phyloP scores from a whole-genome alignment of 2,329 filamentous ascomycete species.

The Niveomyces coronatus region DNA sequence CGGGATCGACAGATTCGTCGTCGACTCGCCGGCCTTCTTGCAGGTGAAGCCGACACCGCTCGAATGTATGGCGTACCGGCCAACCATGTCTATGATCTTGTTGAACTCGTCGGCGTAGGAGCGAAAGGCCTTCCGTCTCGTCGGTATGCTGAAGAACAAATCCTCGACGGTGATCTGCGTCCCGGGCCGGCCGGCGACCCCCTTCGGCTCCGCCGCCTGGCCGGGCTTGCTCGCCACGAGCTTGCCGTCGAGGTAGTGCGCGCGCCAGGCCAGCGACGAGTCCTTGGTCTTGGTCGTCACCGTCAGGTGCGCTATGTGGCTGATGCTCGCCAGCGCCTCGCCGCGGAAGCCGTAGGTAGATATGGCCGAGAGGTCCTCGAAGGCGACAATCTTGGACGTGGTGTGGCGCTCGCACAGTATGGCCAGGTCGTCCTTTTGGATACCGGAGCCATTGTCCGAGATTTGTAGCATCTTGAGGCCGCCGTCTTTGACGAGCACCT shows the following conservation, averaged over 20 bases:
- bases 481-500: constrained; percentile 88
- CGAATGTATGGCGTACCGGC: constrained; percentile 88
- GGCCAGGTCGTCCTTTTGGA: constrained; percentile 84
- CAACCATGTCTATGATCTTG: constrained; percentile 92
- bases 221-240: constrained; percentile 78
- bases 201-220: constrained; percentile 74
- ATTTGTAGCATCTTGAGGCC: constrained; percentile 93
- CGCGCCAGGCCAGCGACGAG: constrained; percentile 82
- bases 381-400: constrained; percentile 87
- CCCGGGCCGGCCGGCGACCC: constrained; percentile 75
- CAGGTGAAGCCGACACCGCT: constrained; percentile 87
- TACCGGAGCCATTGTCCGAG: constrained; percentile 93
- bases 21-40: constrained; percentile 88
- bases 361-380: constrained; percentile 85
- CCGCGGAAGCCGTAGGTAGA: constrained; percentile 96
- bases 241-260: constrained; percentile 75
- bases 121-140: constrained; percentile 76
- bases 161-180: constrained; percentile 97
- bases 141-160: constrained; percentile 93
- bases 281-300: constrained; percentile 90
- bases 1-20: constrained; percentile 70
- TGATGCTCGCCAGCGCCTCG: constrained; percentile 93
- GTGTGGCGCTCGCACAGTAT: constrained; percentile 95
- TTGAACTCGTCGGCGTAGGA: constrained; percentile 92
- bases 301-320: constrained; percentile 90